Evolutionary conservation across 2,329 filamentous ascomycete genomes (phyloP), one percentile per base, ranked within the genome.

Genomic region (Karstenula rhodostoma): DNA sequence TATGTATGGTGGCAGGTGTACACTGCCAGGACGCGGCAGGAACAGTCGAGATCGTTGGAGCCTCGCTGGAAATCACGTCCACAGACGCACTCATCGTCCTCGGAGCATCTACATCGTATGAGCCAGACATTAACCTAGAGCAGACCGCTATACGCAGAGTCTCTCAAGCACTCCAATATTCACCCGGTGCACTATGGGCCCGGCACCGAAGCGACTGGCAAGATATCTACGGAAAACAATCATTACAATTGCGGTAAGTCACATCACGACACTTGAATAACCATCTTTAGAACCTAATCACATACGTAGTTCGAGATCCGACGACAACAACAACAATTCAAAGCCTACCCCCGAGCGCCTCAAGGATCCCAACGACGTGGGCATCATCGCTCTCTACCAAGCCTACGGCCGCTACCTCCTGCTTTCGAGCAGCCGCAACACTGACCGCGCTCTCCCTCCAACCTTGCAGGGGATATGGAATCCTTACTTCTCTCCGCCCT

Each of bases 401-500:
- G 74, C 78, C 9, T 81, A 77, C 43, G 77, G 77, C 3, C 70
- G 79, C 9, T 79, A 81, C 62, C 69, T 81, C 22, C 72, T 80
- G 25, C 73, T 81, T 19, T 75, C 72, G n/a, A 67, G 58, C 35
- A 63, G 61, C 37, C 57, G 64, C 44, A 74, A 68, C 46, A 68
- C 72, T 46, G 61, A 70, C 29, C 69, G 65, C 13, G 71, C 64
- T 13, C 68, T 83, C 4, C 81, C 81, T 4, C 78, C 80, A 1
- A 83, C 77, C 44, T 74, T 82, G 0, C 80, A 84, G 63, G 80
- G 80, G 0, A 75, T 83, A 35, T 82, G 80, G 81, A 82, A 81
- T 51, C 71, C 74, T 0, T 73, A 74, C 5, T 81, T 80, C 57
- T 65, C 74, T 10, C 79, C 79, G 6, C 71, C 79, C 0, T 84